Base-by-base conservation (phyloP, 1,284 basidiomycete species). In the Ustilago cynodontis region DNA sequence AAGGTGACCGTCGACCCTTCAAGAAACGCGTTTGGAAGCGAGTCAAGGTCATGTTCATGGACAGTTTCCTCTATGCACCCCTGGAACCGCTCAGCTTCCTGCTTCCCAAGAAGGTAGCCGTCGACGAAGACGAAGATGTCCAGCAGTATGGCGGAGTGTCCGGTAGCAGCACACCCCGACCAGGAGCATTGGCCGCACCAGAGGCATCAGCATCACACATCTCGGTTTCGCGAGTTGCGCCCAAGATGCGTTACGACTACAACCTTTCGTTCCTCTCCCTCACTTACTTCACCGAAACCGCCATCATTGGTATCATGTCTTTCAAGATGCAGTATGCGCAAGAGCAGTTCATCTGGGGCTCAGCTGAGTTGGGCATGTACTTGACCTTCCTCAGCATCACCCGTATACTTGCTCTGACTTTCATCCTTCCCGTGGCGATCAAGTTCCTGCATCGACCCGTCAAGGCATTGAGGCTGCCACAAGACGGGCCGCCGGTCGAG, bases 281-380 rank as follows among this genome's bases (percentile, higher is more conserved):
- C 20, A 77, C 81, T 31, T 85, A 84, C 68, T 81, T 79, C 52
- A 49, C 81, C 58, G 85, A 84, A 71, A 62, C 71, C 2, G 59
- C 68, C 28, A 65, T 77, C 50, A 74, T 78, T 20, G 85, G 84
- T 11, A 72, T 86, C 60, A 65, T 86, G 68, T 68, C 80, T 0
- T 74, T 70, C 77, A 85, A 85, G 59, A 67, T 83, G 33, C 79
- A 81, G 59, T 86, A 86, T 43, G 82, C 84, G 0, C 78, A 82
- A 54, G 53, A 80, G 31, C 65, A 73, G 14, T 85, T 83, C 53
- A 69, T 77, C 50, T 85, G 84, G 85, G 80, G 71, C 31, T 75
- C 82, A 1, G 66, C 74, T 3, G 71, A 80, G 63, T 57, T 86
- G 5, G 84, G 83, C 13, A 66, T 71, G 50, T 85, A 77, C 43